Evolutionary conservation across 805 yeast genomes (phyloP), one percentile per base, ranked within the genome.

Genomic region (Cyberlindnera galapagoensis): DNA sequence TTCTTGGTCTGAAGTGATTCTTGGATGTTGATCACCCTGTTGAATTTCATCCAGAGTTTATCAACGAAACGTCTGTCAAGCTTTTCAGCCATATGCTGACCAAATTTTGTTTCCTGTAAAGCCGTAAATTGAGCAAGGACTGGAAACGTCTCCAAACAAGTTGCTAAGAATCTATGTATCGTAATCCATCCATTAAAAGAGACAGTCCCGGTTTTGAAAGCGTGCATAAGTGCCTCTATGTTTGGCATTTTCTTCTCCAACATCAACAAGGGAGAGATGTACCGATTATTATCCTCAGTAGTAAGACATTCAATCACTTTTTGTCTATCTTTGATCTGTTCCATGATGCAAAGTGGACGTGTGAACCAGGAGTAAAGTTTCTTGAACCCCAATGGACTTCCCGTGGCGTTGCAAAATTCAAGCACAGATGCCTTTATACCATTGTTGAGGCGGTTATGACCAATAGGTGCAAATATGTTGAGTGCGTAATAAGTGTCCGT

Each of bases 11-110:
- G 56, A 2, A 37, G 41, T 4, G 69, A 59, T 9, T 42, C 33
- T n/a, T 55, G 65, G 35, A 61, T 53, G 40, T 68, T 71, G 26
- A 65, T 54, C 9, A 44, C 49, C 16, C 26, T 31, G 17, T 56
- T 52, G 21, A 57, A 42, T 30, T 36, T 42, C 25, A 30, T 23
- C 7, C 42, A 28, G 3, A 57, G 21, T 4, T 23, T 18, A 4
- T 35, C 29, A 2, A 57, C 20, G 1, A 19, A 11, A 1, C 35
- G 28, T 2, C 30, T 4, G 17, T 47, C 42, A 3, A 52, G 32
- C 0, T 29, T 17, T 2, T 45, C 32, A 2, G 31, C 6, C n/a
- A 56, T 44, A 6, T 38, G 27, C 4, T 13, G 54, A 42, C 12
- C 52, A 17, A 17, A 31, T 27, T 13, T 32, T 20, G 22, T 25